Evolutionary conservation across 2,329 filamentous ascomycete species (phyloP).

Genomic region (Passalora sequoiae): DNA sequence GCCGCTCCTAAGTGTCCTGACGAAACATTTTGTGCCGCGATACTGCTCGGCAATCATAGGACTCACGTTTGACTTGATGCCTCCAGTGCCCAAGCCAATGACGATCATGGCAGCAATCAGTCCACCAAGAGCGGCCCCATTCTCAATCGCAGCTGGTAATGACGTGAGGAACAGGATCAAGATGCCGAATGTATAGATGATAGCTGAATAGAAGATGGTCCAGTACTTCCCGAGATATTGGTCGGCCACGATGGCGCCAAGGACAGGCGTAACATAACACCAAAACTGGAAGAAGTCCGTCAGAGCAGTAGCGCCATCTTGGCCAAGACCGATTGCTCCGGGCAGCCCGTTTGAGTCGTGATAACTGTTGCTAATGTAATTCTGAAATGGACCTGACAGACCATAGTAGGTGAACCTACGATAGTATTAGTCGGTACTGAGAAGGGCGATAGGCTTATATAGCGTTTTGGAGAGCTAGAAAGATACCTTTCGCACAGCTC

Average conservation of each 20-base stretch:
- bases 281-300: conserved; percentile 44
- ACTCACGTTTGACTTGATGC: conserved; percentile 72
- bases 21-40: conserved; percentile 30
- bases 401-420: conserved; percentile 27
- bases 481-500: conserved; percentile 24
- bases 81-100: conserved; percentile 67
- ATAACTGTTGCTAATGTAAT: conserved; percentile 43
- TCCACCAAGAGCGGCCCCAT: conserved; percentile 55
- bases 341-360: conserved; percentile 34
- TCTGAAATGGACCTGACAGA: conserved; percentile 37
- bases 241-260: conserved; percentile 23
- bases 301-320: conserved; percentile 39
- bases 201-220: conserved; percentile 63
- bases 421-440: too few species aligned
- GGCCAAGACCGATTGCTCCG: conserved; percentile 32
- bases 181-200: conserved; percentile 60
- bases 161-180: conserved; percentile 60
- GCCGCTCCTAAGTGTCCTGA: conserved; percentile 37
- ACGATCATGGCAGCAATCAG: conserved; percentile 61
- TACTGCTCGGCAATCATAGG: conserved; percentile 47
- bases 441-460: too few species aligned
- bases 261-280: conserved; percentile 22
- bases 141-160: conserved; percentile 56
- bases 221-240: conserved; percentile 59
- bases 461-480: too few species aligned